Evolutionary conservation across 75 land plant species (phyloP).

Genomic region (Adiantum capillusveneris): DNA sequence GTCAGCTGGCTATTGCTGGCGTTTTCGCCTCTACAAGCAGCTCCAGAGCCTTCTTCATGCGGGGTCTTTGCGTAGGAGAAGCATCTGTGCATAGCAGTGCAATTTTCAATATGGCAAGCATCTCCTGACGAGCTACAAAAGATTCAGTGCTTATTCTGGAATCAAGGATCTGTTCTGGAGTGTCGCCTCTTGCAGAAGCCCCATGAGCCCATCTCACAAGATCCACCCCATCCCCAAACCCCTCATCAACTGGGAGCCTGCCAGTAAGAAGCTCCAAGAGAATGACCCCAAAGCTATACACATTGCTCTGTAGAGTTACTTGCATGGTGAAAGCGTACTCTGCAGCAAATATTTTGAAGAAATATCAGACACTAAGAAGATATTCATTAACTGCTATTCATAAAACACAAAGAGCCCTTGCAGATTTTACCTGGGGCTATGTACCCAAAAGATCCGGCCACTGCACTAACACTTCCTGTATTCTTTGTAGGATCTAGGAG

Average conservation of each 20-base stretch:
- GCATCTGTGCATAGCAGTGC: conserved; percentile 57
- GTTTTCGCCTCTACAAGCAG: conserved; percentile 53
- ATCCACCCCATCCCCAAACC: conserved; percentile 36
- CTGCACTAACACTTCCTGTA: conserved; percentile 50
- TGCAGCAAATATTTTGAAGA: conserved; percentile 21
- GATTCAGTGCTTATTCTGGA: conserved; percentile 30
- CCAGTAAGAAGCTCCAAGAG: conserved; percentile 71
- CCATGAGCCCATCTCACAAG: conserved; percentile 54
- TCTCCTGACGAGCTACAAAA: conserved; percentile 34
- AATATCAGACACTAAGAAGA: background rate
- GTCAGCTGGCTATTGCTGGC: background rate
- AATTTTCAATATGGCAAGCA: conserved; percentile 53
- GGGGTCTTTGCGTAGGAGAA: conserved; percentile 63
- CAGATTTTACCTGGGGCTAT: conserved; percentile 65
- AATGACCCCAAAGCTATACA: conserved; percentile 73
- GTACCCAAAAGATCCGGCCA: conserved; percentile 72
- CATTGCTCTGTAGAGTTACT: conserved; percentile 55
- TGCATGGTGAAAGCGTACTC: conserved; percentile 87
- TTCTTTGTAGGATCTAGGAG: conserved; percentile 59
- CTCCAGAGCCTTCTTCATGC: conserved; percentile 77
- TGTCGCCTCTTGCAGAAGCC: conserved; percentile 23
- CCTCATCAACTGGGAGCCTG: conserved; percentile 32
- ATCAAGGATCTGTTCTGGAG: conserved; percentile 55
- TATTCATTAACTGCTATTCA: background rate
- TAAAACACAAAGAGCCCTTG: background rate